These are phyloP conservation scores for Notholithocarpus densiflorus DNA, from an alignment of 306 rosid species.

Conservation along the genomic window DNA sequence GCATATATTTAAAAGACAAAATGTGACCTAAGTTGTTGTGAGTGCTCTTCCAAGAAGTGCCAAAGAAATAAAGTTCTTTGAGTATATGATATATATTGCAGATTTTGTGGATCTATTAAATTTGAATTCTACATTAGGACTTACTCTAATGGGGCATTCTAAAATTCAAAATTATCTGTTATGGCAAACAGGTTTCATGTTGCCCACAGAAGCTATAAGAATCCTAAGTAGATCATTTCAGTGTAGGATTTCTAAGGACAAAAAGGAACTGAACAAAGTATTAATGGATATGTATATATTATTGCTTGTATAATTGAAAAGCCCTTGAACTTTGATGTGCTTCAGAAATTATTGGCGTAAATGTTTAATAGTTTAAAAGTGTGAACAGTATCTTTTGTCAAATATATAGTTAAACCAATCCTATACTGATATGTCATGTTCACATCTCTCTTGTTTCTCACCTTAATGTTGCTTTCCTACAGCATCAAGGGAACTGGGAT, in stretches of 20 bases:
- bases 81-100: neutral
- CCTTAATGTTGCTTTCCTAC: too few species aligned
- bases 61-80: neutral
- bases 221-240: neutral
- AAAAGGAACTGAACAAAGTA: neutral
- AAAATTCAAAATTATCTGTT: neutral
- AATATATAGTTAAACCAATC: neutral
- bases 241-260: neutral
- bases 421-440: neutral
- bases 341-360: neutral
- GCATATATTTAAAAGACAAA: neutral
- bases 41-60: slow-evolving; percentile 3
- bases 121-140: neutral
- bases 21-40: neutral
- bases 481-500: too few species aligned
- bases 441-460: too few species aligned
- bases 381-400: neutral
- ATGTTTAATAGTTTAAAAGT: neutral
- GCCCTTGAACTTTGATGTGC: too few species aligned
- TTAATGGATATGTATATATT: neutral
- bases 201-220: neutral
- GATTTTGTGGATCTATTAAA: neutral
- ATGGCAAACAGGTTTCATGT: neutral
- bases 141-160: neutral
- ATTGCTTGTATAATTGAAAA: too few species aligned